These are phyloP conservation scores for Ceratobasidium sp. DNA, from an alignment of 1,284 basidiomycete species.

Conservation along the genomic window DNA sequence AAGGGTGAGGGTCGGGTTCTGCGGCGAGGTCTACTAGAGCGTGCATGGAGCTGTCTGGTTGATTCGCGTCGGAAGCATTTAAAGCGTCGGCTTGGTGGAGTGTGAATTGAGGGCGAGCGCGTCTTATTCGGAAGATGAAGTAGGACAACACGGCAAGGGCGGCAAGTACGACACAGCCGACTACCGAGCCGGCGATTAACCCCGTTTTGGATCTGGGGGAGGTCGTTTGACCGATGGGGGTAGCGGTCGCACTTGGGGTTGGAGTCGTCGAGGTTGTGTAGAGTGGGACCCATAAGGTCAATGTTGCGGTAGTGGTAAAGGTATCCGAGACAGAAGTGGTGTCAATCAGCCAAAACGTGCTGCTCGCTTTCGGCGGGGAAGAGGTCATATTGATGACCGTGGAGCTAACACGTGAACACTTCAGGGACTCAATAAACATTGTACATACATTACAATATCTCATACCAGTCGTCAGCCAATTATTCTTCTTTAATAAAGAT, in stretches of 20 bases:
- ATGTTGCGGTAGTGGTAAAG: constrained; percentile 28
- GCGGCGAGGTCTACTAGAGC: constrained; percentile 29
- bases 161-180: not conserved
- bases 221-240: too few species aligned
- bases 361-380: constrained; percentile 22
- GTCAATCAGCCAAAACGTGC: constrained; percentile 40
- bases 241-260: not conserved
- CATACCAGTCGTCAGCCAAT: constrained; percentile 3
- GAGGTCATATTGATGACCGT: constrained; percentile 21
- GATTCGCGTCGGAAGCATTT: constrained; percentile 6
- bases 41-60: constrained; percentile 16
- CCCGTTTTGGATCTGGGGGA: not conserved
- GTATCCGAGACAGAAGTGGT: constrained; percentile 35
- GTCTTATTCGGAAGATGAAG: constrained; percentile 10
- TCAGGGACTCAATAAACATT: constrained; percentile 1
- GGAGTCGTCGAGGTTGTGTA: constrained; percentile 24
- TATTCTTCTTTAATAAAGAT: constrained; percentile 77
- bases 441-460: constrained; percentile 33
- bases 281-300: constrained; percentile 27
- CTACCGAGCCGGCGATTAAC: constrained; percentile 7
- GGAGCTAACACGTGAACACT: constrained; percentile 12
- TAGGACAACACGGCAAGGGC: not conserved
- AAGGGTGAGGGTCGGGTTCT: constrained; percentile 26
- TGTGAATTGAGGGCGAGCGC: not conserved
- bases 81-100: not conserved